Evolutionary conservation across 768 basidiomycete genomes (phyloP).

Genomic region (Phaffia tasmanica): DNA sequence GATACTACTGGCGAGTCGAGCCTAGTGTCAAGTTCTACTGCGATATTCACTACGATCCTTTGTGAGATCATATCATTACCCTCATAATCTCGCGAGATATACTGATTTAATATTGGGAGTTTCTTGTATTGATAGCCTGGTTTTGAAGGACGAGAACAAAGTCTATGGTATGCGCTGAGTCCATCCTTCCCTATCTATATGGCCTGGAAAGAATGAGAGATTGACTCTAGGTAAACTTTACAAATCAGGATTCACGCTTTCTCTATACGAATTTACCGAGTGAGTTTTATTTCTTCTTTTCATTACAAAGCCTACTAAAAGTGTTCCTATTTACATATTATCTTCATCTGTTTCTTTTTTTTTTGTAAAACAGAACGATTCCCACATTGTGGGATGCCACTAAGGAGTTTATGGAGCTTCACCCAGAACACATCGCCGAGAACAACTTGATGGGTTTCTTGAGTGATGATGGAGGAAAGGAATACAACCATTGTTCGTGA

Average conservation of each 20-base stretch:
- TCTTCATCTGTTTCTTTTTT: neutral
- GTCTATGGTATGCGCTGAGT: conserved; percentile 53
- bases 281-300: neutral
- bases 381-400: conserved; percentile 65
- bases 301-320: neutral
- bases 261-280: conserved; percentile 61
- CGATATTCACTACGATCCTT: conserved; percentile 39
- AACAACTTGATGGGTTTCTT: conserved; percentile 65
- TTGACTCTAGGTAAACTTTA: neutral
- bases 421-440: conserved; percentile 27
- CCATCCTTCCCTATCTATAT: neutral
- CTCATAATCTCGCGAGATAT: conserved; percentile 45
- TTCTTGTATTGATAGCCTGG: conserved; percentile 34
- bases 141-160: conserved; percentile 68
- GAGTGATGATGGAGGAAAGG: conserved; percentile 59
- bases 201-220: conserved; percentile 24
- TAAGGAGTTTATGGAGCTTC: conserved; percentile 35
- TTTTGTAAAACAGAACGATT: conserved; percentile 46
- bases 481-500: conserved; percentile 71
- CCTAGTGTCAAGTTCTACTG: conserved; percentile 46
- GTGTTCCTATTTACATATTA: neutral
- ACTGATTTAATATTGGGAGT: conserved; percentile 42
- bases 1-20: conserved; percentile 24
- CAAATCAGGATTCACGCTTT: conserved; percentile 59
- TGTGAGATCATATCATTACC: conserved; percentile 37